These are phyloP conservation scores for Dipodascus albidus DNA, from an alignment of 805 yeast species.

Conservation along the genomic window DNA sequence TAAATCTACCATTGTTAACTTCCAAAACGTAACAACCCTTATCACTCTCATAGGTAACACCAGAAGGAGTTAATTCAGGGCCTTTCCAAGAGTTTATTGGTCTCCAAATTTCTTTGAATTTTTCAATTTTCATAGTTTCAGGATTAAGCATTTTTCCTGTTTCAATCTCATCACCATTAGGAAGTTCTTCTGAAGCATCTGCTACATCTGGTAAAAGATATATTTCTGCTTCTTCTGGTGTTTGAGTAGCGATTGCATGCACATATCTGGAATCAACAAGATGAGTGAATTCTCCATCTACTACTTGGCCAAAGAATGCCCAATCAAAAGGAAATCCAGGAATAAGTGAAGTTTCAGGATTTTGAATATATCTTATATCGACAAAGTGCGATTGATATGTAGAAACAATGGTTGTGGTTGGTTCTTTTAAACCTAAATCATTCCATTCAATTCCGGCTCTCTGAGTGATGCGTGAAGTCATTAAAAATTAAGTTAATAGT, in stretches of 20 bases:
- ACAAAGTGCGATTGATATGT: slow-evolving; percentile 33
- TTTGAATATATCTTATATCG: slow-evolving; percentile 27
- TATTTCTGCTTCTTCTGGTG: slow-evolving; percentile 2
- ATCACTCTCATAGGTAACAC: slow-evolving; percentile 1
- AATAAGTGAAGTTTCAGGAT: background rate
- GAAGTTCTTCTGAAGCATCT: slow-evolving; percentile 34
- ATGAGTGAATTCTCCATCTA: slow-evolving; percentile 9
- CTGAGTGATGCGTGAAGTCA: slow-evolving; percentile 27
- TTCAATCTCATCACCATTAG: slow-evolving; percentile 35
- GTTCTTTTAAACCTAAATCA: slow-evolving; percentile 31
- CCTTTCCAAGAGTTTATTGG: slow-evolving; percentile 29
- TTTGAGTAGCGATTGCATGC: background rate
- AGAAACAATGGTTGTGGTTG: slow-evolving; percentile 40
- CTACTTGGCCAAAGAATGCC: slow-evolving; percentile 22
- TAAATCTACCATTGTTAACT: slow-evolving; percentile 15
- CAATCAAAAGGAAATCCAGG: slow-evolving; percentile 16
- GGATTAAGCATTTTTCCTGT: slow-evolving; percentile 40
- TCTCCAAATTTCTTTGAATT: slow-evolving; percentile 46
- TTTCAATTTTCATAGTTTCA: slow-evolving; percentile 30
- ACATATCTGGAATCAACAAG: slow-evolving; percentile 11
- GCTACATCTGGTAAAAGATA: slow-evolving; percentile 24
- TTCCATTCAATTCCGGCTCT: slow-evolving; percentile 44
- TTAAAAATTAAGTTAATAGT: too few species aligned
- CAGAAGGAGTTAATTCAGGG: slow-evolving; percentile 21
- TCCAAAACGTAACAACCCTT: slow-evolving; percentile 16